These are phyloP conservation scores for Neophaeococcomyces mojaviensis DNA, from an alignment of 2,329 filamentous ascomycete species.

Conservation along the genomic window DNA sequence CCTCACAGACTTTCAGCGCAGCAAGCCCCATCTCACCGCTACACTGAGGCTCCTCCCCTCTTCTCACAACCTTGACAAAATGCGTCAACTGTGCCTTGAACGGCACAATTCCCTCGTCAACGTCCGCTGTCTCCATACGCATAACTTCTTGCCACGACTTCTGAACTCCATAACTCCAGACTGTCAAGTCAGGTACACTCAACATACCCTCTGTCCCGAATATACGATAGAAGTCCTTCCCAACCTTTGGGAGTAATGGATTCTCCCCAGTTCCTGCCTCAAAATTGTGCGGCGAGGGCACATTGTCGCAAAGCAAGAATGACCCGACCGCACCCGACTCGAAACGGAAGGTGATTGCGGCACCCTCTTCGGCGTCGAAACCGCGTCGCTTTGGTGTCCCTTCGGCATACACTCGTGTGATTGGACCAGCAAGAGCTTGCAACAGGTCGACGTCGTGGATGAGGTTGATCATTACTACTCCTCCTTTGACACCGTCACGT, in stretches of 20 bases:
- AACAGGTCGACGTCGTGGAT: slow-evolving; percentile 15
- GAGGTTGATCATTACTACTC: slow-evolving; percentile 10
- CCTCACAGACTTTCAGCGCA: slow-evolving; percentile 13
- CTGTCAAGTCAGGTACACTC: slow-evolving; percentile 10
- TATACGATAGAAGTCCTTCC: slow-evolving; percentile 11
- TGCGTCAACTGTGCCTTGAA: slow-evolving; percentile 11
- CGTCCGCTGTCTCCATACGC: background rate
- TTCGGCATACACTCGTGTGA: background rate
- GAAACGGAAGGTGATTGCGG: slow-evolving; percentile 11
- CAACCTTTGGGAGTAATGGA: slow-evolving; percentile 10
- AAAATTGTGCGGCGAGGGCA: slow-evolving; percentile 5
- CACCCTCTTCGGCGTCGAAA: slow-evolving; percentile 10
- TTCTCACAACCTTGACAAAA: slow-evolving; percentile 11
- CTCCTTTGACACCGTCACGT: too few species aligned
- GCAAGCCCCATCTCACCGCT: slow-evolving; percentile 9
- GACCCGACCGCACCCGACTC: slow-evolving; percentile 10
- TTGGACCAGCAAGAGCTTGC: slow-evolving; percentile 10
- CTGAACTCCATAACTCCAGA: slow-evolving; percentile 3
- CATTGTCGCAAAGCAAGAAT: slow-evolving; percentile 11
- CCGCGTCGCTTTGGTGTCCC: background rate
- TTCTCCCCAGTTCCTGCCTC: slow-evolving; percentile 12
- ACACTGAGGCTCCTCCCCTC: slow-evolving; percentile 12
- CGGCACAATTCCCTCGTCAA: slow-evolving; percentile 1
- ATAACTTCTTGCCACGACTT: slow-evolving; percentile 8
- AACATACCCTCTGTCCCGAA: slow-evolving; percentile 13